Conservation (phyloP, 768 basidiomycete genomes). For the Erythrobasidium yunnanense region DNA sequence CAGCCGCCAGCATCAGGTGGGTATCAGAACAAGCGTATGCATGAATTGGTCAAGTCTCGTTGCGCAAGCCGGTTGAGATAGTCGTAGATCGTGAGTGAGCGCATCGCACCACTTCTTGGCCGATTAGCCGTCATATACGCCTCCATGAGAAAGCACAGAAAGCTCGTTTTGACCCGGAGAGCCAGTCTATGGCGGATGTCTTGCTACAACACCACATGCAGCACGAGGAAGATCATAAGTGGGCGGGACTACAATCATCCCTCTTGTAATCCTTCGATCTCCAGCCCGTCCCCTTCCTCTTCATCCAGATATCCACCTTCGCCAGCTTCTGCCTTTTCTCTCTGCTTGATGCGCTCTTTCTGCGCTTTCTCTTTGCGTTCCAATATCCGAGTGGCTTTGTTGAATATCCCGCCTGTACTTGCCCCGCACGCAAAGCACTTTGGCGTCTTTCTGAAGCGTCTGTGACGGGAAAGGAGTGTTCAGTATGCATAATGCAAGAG, state of each 20-base stretch:
- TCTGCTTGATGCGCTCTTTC: constrained; percentile 47
- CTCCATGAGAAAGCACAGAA: too few relatives aligned
- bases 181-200: too few relatives aligned
- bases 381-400: constrained; percentile 57
- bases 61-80: too few relatives aligned
- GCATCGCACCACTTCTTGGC: too few relatives aligned
- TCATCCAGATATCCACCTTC: constrained; percentile 33
- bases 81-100: too few relatives aligned
- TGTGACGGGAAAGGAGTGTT: background rate
- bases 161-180: too few relatives aligned
- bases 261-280: constrained; percentile 35
- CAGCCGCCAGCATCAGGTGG: too few relatives aligned
- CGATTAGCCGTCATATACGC: too few relatives aligned
- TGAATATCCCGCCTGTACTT: constrained; percentile 91
- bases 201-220: too few relatives aligned
- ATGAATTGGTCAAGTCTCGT: too few relatives aligned
- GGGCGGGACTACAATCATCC: background rate
- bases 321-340: constrained; percentile 43
- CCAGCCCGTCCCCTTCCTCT: constrained; percentile 31
- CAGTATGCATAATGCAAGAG: background rate
- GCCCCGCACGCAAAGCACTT: constrained; percentile 91
- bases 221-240: background rate
- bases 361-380: constrained; percentile 69
- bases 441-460: constrained; percentile 62
- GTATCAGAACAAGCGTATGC: too few relatives aligned